Evolutionary conservation across 176 grass and related monocot species (phyloP), one percentile per base, ranked within the genome.

Genomic region (Tuctoria greenei): DNA sequence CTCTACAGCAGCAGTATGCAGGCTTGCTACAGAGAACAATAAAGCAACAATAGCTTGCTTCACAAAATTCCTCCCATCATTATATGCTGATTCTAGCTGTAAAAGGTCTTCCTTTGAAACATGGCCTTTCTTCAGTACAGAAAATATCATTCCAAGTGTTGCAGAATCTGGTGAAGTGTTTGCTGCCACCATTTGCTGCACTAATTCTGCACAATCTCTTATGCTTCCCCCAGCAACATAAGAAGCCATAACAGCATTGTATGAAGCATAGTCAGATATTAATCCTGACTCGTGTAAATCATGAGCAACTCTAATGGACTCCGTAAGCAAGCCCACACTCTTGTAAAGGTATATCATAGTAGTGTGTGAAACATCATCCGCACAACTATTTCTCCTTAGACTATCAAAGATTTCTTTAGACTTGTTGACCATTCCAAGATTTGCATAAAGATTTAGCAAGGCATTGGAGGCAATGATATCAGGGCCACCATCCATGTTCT

Each of bases 391-490:
- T 84, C 61, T 82, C 26, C 69, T 90, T 65, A 90, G 74, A 50
- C 31, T 81, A 27, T 87, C 81, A 82, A 90, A 90, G 44, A 90
- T 87, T 66, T 70, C 82, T 72, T 85, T 93, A 44, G 84, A 87
- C 62, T 93, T 79, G 42, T 17, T 68, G 44, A 85, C 70, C 91
- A 93, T 93, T n/a, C 87, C 91, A 79, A 93, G 84, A 56, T 87
- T 81, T 38, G 87, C 84, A 87, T 87, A 93, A 67, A 93, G 81
- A 56, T 90, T 89, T 71, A 93, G 85, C 81, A 93, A 87, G 74
- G 83, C 78, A 81, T 93, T 93, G 35, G 91, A 93, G 26, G 87
- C 87, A 67, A 93, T 67, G 6, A 67, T 82, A 42, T 93, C 91
- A 79, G 91, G 91, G 20, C 91, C 87, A 21, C 59, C 74, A 79